Evolutionary conservation across 2,329 filamentous ascomycete species (phyloP), one percentile per base, ranked within the genome.

Genomic region (Colletotrichum graminicola): DNA sequence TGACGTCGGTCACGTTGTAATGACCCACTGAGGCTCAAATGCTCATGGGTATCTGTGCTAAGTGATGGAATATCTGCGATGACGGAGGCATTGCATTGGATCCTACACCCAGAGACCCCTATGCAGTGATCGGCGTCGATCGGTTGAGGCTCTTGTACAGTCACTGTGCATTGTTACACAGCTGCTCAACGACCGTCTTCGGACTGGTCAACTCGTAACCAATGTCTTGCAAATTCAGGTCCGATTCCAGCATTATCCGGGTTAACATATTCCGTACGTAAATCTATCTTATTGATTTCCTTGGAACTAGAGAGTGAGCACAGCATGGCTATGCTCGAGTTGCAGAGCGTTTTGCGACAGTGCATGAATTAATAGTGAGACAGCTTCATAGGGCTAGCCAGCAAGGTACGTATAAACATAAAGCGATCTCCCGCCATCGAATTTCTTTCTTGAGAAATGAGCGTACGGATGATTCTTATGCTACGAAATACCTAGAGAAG

Each of bases 1-100:
- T 18, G 5, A 26, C 18, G 12, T 26, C 18, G 34, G 5, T 23
- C 21, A 3, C 2, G 5, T 1, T 23, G 4, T 39, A 6, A 23
- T 23, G 54, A 39, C 34, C 54, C 54, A 56, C 12, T 41, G 34
- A 56, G 54, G n/a, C 54, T 56, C 54, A 41, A 26, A 26, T 36
- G 10, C 11, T 41, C 3, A 23, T 26, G n/a, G n/a, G 16, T 39
- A 18, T 57, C 14, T 41, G 34, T 57, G n/a, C 12, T 18, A 6
- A 6, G 14, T 51, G n/a, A 41, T 11, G 34, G n/a, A 7, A 12
- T 39, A 5, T 16, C n/a, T 26, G n/a, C 3, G 4, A 14, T 16
- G n/a, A 39, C n/a, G 8, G n/a, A 18, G 8, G 5, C 6, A 8
- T n/a, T 2, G 14, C n/a, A 8, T 14, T 57, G 12, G 14, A 18